These are phyloP conservation scores for Peronospora belbahrii DNA, from an alignment of 352 stramenopile species.

Conservation along the genomic window DNA sequence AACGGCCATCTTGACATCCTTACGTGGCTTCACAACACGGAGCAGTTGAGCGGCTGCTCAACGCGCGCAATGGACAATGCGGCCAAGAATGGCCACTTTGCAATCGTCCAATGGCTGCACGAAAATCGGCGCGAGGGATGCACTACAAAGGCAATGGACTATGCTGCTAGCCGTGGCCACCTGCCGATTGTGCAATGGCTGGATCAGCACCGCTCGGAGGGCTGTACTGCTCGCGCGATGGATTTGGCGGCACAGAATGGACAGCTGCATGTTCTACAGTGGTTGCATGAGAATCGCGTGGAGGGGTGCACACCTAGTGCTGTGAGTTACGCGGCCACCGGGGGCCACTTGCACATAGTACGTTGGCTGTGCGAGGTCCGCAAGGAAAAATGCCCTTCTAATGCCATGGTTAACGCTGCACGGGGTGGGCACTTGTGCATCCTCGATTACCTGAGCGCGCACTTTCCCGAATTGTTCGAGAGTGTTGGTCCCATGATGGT, in stretches of 20 bases:
- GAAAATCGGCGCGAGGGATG: conserved; percentile 45
- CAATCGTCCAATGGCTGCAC: conserved; percentile 56
- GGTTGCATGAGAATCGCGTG: conserved; percentile 52
- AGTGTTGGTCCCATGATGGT: conserved; percentile 51
- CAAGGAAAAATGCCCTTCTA: conserved; percentile 40
- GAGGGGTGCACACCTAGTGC: conserved; percentile 66
- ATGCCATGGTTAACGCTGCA: conserved; percentile 52
- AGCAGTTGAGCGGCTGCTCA: conserved; percentile 42
- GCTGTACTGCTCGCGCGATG: conserved; percentile 53
- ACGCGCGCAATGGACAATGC: conserved; percentile 51
- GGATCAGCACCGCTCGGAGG: conserved; percentile 31
- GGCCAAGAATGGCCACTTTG: conserved; percentile 44
- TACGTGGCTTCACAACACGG: conserved; percentile 40
- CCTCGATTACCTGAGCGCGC: conserved; percentile 40
- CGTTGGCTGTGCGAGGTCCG: conserved; percentile 50
- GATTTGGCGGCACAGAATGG: conserved; percentile 57
- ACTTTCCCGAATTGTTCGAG: conserved; percentile 45
- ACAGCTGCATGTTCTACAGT: conserved; percentile 50
- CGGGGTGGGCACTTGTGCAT: conserved; percentile 49
- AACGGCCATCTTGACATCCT: conserved; percentile 69
- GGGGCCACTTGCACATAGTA: conserved; percentile 47
- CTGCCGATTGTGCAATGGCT: conserved; percentile 54
- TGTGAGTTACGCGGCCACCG: conserved; percentile 49
- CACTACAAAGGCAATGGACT: conserved; percentile 59
- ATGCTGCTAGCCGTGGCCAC: conserved; percentile 48